Conservation (phyloP, 2,329 filamentous ascomycete genomes). For the Cytospora schulzeri region DNA sequence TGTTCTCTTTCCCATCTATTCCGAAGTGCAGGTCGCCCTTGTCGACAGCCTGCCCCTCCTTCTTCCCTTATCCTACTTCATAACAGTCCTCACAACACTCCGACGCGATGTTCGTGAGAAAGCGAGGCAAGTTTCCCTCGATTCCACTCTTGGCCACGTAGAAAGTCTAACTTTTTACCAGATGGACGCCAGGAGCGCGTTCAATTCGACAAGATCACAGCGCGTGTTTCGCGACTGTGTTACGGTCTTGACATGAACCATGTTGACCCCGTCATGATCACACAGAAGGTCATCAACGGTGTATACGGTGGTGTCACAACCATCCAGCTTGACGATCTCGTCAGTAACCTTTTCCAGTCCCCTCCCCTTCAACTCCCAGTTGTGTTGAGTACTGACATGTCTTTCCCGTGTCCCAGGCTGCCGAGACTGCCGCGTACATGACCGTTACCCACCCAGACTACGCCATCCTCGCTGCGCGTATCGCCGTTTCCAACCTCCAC, state of each 20-base stretch:
- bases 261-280: constrained; percentile 96
- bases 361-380: neutral
- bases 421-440: constrained; percentile 99
- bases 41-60: constrained; percentile 18
- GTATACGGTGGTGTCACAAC: constrained; percentile 98
- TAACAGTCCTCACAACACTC: constrained; percentile 26
- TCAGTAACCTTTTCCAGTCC: constrained; percentile 51
- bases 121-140: constrained; percentile 55
- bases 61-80: neutral
- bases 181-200: constrained; percentile 99
- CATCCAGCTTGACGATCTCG: constrained; percentile 92
- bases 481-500: constrained; percentile 98
- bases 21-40: constrained; percentile 15
- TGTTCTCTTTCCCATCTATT: neutral
- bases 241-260: constrained; percentile 94
- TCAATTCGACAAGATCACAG: constrained; percentile 99
- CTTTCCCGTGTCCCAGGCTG: constrained; percentile 63
- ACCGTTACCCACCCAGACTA: constrained; percentile 99
- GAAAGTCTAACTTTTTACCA: constrained; percentile 40
- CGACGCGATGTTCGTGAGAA: constrained; percentile 62
- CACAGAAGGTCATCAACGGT: constrained; percentile 98
- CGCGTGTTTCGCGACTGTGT: constrained; percentile 94
- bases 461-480: constrained; percentile 95
- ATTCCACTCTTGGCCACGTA: neutral
- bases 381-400: constrained; percentile 10